Percentiles rank a stretch among this genome's conserved stretches.
Evolutionary conservation across 352 stramenopile species (phyloP).

Genomic region (Ochromonadaceae sp.): DNA sequence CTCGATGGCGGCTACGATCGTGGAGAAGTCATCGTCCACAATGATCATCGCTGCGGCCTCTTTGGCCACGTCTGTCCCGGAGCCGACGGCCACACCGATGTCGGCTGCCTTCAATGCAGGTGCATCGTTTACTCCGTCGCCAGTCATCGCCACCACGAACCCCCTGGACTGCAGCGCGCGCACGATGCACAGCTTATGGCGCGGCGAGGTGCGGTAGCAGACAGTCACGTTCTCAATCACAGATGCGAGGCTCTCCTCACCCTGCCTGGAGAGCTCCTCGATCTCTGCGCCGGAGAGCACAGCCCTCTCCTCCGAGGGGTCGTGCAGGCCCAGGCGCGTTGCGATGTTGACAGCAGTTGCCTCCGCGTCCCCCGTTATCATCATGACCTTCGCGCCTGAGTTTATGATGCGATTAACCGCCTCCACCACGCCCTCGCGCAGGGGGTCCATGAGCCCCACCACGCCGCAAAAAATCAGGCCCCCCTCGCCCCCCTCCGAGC

Average conservation of each 20-base stretch:
- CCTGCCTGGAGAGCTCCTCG: slow-evolving; percentile 49
- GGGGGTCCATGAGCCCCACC: slow-evolving; percentile 71
- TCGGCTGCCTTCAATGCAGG: slow-evolving; percentile 73
- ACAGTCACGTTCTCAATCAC: slow-evolving; percentile 78
- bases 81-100: slow-evolving; percentile 95
- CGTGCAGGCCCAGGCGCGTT: slow-evolving; percentile 68
- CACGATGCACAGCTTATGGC: slow-evolving; percentile 90
- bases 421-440: slow-evolving; percentile 39
- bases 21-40: slow-evolving; percentile 91
- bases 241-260: slow-evolving; percentile 53
- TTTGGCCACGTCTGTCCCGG: slow-evolving; percentile 87
- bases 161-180: slow-evolving; percentile 66
- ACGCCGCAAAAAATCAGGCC: slow-evolving; percentile 76
- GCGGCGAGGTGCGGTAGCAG: slow-evolving; percentile 82
- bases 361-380: slow-evolving; percentile 81
- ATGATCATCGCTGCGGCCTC: slow-evolving; percentile 69
- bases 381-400: slow-evolving; percentile 52
- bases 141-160: slow-evolving; percentile 92
- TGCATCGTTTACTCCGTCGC: slow-evolving; percentile 86
- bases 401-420: slow-evolving; percentile 42
- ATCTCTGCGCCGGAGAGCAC: slow-evolving; percentile 40
- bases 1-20: slow-evolving; percentile 75
- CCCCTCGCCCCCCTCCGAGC: slow-evolving; percentile 53
- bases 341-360: slow-evolving; percentile 87
- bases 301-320: slow-evolving; percentile 39